These are phyloP conservation scores for Pezicula neosporulosa DNA, from an alignment of 2,329 filamentous ascomycete genomes.

Conservation along the genomic window DNA sequence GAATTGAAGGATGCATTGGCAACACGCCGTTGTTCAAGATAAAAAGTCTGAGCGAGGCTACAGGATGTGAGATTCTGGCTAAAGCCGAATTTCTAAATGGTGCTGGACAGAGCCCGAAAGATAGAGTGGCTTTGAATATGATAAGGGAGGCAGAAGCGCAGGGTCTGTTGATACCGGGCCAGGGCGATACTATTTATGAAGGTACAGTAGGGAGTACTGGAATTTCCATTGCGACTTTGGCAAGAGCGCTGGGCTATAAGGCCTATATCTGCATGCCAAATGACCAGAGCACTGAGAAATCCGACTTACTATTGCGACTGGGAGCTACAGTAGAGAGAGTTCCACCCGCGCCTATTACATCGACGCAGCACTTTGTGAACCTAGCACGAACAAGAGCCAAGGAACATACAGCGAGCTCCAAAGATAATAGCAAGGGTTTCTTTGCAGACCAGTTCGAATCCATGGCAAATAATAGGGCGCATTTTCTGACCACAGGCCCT, in stretches of 20 bases:
- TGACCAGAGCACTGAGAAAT: constrained; percentile 87
- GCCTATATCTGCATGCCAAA: constrained; percentile 97
- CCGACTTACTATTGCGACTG: constrained; percentile 80
- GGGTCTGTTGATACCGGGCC: constrained; percentile 71
- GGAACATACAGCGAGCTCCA: constrained; percentile 61
- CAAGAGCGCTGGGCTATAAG: constrained; percentile 82
- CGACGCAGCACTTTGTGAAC: constrained; percentile 92
- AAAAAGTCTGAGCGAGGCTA: constrained; percentile 78
- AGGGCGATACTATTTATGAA: constrained; percentile 94
- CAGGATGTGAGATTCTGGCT: constrained; percentile 83
- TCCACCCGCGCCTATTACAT: constrained; percentile 87
- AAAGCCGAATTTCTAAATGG: constrained; percentile 98
- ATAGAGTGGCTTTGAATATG: constrained; percentile 88
- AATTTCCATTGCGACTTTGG: constrained; percentile 88
- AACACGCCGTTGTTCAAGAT: constrained; percentile 89
- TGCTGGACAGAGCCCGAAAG: constrained; percentile 89
- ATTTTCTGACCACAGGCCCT: constrained; percentile 78
- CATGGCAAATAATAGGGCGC: constrained; percentile 81
- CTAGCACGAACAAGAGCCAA: constrained; percentile 72
- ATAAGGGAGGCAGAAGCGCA: constrained; percentile 77
- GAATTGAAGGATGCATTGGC: constrained; percentile 89
- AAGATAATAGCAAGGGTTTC: constrained; percentile 71
- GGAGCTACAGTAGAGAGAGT: constrained; percentile 93
- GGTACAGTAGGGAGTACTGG: constrained; percentile 95
- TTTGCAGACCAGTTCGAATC: constrained; percentile 98